Evolutionary conservation across 768 basidiomycete genomes (phyloP).

Genomic region (Termitomyces sp.): DNA sequence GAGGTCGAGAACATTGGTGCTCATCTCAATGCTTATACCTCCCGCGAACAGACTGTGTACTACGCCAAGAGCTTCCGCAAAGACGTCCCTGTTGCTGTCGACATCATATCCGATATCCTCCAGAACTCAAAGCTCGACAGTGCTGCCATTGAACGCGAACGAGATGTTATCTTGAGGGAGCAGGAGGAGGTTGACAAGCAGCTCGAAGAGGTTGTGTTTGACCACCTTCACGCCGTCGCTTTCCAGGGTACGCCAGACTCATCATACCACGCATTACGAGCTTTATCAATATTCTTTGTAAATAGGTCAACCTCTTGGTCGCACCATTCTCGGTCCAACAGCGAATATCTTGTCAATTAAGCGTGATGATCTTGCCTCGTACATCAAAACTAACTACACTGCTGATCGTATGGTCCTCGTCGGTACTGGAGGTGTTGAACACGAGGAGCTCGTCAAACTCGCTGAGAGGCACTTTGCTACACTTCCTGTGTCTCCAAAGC

Average conservation of each 20-base stretch:
- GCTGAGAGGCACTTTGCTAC: constrained; percentile 90
- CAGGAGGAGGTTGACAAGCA: constrained; percentile 99
- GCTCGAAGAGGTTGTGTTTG: constrained; percentile 96
- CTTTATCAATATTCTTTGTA: constrained; percentile 22
- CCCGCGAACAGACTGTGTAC: constrained; percentile 98
- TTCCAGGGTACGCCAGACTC: constrained; percentile 70
- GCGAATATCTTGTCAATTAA: constrained; percentile 94
- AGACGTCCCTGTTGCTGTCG: constrained; percentile 86
- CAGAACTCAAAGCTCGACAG: constrained; percentile 93
- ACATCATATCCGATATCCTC: constrained; percentile 97
- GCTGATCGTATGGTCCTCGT: constrained; percentile 99
- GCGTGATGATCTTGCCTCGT: constrained; percentile 79
- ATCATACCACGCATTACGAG: not conserved
- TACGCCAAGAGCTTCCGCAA: constrained; percentile 98
- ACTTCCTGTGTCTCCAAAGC: constrained; percentile 82
- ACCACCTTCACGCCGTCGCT: constrained; percentile 94
- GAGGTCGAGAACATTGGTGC: constrained; percentile 98
- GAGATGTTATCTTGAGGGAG: constrained; percentile 93
- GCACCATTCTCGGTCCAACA: constrained; percentile 96
- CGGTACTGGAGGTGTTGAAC: constrained; percentile 93
- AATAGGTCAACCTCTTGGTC: constrained; percentile 87
- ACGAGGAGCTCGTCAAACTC: constrained; percentile 86
- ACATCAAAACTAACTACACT: constrained; percentile 98
- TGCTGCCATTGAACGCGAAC: constrained; percentile 86
- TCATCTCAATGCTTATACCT: constrained; percentile 97